Base-by-base conservation (phyloP, 352 stramenopile genomes). In the Phytophthora fragariae region DNA sequence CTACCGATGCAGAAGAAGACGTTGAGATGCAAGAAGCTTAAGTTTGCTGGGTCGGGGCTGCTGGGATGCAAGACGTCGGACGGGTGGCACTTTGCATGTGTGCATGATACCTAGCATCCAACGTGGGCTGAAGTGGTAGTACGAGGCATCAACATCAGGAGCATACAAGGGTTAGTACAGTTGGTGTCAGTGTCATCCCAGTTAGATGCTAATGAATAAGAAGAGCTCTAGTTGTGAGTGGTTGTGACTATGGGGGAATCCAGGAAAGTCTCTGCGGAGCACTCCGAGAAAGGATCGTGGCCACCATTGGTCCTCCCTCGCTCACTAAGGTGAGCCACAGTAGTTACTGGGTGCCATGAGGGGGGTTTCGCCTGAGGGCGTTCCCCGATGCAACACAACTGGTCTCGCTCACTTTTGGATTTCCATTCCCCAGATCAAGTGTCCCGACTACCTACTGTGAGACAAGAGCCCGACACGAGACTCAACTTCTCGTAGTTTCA, bases 331-430 rank as follows among this genome's bases (percentile, higher is more conserved):
- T 54, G 47, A 54, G 1, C 47, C 47, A 15, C 11, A 54, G n/a
- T 54, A 54, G 47, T 54, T n/a, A 54, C 47, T 54, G 47, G 24
- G 15, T 14, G 1, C 47, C n/a, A 15, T 27, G 29, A 54, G 47
- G 17, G 47, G 47, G n/a, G 29, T 54, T 24, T 29, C 24, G 47
- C 47, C 17, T 54, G 47, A 14, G 47, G 47, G 47, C 47, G 24
- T 54, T 54, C 24, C n/a, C 47, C 47, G 47, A 54, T 54, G 47
- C 47, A 54, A 54, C 47, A 54, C 47, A 54, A 54, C 47, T 53
- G 46, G 46, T 24, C 46, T 53, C 8, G 37, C 37, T 46, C 37
- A 46, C 37, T 46, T 46, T 46, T 29, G 37, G 5, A 46, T 46
- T 46, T 46, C 37, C 37, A 10, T 15, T 15, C 37, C 14, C 8